Evolutionary conservation across 352 stramenopile genomes (phyloP).

Genomic region (Globisporangium barbulae): DNA sequence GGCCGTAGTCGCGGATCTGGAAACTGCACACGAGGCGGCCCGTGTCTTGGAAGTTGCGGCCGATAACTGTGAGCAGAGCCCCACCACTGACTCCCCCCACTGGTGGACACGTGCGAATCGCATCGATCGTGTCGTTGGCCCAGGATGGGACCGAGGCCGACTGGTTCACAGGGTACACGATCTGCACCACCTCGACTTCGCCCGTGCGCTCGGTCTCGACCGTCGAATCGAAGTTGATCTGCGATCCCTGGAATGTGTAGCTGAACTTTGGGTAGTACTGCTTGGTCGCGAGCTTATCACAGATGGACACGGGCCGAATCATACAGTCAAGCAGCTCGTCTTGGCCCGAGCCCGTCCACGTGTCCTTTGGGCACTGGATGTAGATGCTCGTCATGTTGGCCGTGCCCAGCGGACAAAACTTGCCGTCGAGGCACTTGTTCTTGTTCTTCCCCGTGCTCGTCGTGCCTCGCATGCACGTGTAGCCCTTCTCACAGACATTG

Average conservation of each 20-base stretch:
- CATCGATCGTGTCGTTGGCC: constrained; percentile 95
- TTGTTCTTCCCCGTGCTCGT: constrained; percentile 85
- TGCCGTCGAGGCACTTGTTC: constrained; percentile 91
- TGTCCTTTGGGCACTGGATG: constrained; percentile 90
- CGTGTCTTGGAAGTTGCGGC: constrained; percentile 92
- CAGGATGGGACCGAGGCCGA: constrained; percentile 78
- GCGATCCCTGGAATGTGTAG: constrained; percentile 60
- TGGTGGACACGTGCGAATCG: constrained; percentile 84
- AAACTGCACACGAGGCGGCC: constrained; percentile 86
- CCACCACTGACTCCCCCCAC: constrained; percentile 34
- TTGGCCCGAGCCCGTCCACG: constrained; percentile 78
- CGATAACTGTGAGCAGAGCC: constrained; percentile 89
- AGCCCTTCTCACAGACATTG: constrained; percentile 80
- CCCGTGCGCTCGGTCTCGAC: constrained; percentile 63
- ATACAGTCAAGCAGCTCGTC: constrained; percentile 86
- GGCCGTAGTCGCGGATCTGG: constrained; percentile 25
- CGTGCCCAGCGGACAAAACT: constrained; percentile 92
- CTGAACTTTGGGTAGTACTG: constrained; percentile 80
- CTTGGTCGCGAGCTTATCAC: constrained; percentile 88
- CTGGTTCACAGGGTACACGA: constrained; percentile 92
- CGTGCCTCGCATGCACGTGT: constrained; percentile 89
- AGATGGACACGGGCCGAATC: constrained; percentile 89
- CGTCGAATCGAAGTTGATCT: constrained; percentile 66
- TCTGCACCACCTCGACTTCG: constrained; percentile 88
- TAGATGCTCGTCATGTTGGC: constrained; percentile 78